Percentiles rank a stretch among this genome's conserved stretches.
phyloP scores from a whole-genome alignment of 495 filamentous ascomycete species.

The Hypoxylon perforatum region DNA sequence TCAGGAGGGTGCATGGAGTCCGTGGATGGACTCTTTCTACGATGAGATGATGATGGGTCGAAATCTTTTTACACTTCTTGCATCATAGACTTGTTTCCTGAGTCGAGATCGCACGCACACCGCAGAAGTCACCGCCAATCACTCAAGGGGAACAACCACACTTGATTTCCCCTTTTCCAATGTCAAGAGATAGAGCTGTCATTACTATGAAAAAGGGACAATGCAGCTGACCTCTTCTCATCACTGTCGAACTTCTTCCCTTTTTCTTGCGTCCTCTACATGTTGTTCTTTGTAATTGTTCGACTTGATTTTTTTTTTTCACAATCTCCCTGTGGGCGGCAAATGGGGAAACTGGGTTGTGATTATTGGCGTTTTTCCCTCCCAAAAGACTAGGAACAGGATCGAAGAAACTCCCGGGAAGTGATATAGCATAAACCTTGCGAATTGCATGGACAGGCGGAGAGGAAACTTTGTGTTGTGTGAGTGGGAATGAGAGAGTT shows the following conservation, averaged over 20 bases:
- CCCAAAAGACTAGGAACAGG: conserved; percentile 31
- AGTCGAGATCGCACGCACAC: conserved; percentile 36
- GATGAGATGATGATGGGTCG: conserved; percentile 39
- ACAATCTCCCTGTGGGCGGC: conserved; percentile 5
- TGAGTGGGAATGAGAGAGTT: background rate
- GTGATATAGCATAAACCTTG: conserved; percentile 41
- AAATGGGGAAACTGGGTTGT: background rate
- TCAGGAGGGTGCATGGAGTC: conserved; percentile 39
- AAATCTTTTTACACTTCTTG: conserved; percentile 31
- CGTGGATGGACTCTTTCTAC: conserved; percentile 24
- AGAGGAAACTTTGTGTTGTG: background rate
- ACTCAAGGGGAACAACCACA: conserved; percentile 16
- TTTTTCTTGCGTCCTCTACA: conserved; percentile 25
- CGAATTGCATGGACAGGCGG: conserved; percentile 10
- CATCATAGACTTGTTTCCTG: conserved; percentile 37
- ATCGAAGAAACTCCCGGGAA: conserved; percentile 29
- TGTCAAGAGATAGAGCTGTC: conserved; percentile 20
- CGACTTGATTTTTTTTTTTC: conserved; percentile 15
- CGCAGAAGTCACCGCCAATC: conserved; percentile 21
- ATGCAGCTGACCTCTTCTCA: conserved; percentile 35
- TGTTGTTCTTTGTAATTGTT: conserved; percentile 16
- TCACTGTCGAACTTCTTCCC: conserved; percentile 25
- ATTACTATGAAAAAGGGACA: conserved; percentile 20
- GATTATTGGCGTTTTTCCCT: conserved; percentile 26
- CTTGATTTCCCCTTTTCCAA: conserved; percentile 5